Evolutionary conservation across 257 asterid genomes (phyloP), one percentile per base, ranked within the genome.

Genomic region (Coffea canephora): DNA sequence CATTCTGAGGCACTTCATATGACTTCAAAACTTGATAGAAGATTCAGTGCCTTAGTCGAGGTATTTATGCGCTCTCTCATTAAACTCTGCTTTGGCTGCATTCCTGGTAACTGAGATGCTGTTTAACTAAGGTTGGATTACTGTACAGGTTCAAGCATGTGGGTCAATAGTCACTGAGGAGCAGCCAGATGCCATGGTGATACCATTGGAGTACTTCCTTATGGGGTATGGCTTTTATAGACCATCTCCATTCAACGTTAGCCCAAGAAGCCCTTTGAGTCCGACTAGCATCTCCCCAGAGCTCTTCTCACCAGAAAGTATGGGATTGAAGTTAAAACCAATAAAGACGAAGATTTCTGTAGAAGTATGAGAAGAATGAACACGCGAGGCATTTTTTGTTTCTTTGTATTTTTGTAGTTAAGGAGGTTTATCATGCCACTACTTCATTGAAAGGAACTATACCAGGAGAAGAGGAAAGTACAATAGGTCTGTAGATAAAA

Each of bases 221-320:
- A 89, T 87, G 91, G 86, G 95, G 15, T 91, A 86, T 54, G 95
- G 93, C 39, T 87, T 89, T 68, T 88, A 89, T 77, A 83, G 87
- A 62, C 91, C 92, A 55, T 82, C 88, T 80, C 88, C 84, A 76
- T 78, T 84, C 18, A 89, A 74, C 54, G 89, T 84, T 64, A 91
- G 95, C 81, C 95, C 95, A 9, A 85, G 95, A 79, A 91, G 95
- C 84, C 95, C 95, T 31, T 85, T 91, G 77, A 91, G 91, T 69
- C 95, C 95, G 13, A 84, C 93, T 52, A 78, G 91, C 85, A 85
- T 91, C 70, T 83, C 93, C 36, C 93, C 95, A 0, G 95, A 91
- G 83, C 93, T 91, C 66, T 87, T 89, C 83, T 88, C 95, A 9
- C 95, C 95, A 23, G 95, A 91, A 76, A 91, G 95, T 86, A 91